phyloP scores from a whole-genome alignment of 495 filamentous ascomycete genomes.

The Xylaria palmicola region DNA sequence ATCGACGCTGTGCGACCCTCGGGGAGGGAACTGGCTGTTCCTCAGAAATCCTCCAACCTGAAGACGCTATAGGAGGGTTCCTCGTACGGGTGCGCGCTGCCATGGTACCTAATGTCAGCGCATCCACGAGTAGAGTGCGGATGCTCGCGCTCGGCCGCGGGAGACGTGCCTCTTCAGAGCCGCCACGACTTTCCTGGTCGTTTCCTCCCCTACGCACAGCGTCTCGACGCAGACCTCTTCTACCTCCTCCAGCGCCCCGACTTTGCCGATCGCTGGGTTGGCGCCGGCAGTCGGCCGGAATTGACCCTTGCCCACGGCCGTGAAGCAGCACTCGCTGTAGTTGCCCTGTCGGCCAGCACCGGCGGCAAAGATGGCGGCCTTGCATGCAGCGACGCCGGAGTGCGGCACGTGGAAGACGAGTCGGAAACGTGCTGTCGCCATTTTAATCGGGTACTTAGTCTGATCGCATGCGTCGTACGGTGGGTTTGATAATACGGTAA shows the following conservation, averaged over 20 bases:
- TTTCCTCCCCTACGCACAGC: slow-evolving; percentile 42
- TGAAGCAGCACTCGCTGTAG: slow-evolving; percentile 61
- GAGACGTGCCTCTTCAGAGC: slow-evolving; percentile 57
- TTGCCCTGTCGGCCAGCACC: slow-evolving; percentile 57
- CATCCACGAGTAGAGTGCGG: too few relatives aligned
- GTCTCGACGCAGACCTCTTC: slow-evolving; percentile 51
- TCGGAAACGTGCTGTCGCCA: slow-evolving; percentile 43
- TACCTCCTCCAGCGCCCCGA: slow-evolving; percentile 48
- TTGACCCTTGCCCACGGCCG: slow-evolving; percentile 55
- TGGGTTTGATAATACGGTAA: too few relatives aligned
- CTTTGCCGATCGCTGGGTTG: slow-evolving; percentile 56
- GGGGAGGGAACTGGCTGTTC: background rate
- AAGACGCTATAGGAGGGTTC: slow-evolving; percentile 73
- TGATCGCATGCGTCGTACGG: background rate
- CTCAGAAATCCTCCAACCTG: slow-evolving; percentile 68
- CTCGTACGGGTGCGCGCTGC: slow-evolving; percentile 75
- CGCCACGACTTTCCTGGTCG: slow-evolving; percentile 46
- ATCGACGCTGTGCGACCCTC: background rate
- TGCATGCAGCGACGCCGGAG: slow-evolving; percentile 45
- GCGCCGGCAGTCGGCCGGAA: slow-evolving; percentile 55
- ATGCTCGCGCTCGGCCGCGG: too few relatives aligned
- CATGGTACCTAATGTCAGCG: slow-evolving; percentile 14
- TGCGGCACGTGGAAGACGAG: slow-evolving; percentile 58
- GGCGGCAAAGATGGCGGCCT: slow-evolving; percentile 58
- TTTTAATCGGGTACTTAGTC: slow-evolving; percentile 6